Evolutionary conservation across 768 basidiomycete species (phyloP).

Genomic region (Suillus bovinus): DNA sequence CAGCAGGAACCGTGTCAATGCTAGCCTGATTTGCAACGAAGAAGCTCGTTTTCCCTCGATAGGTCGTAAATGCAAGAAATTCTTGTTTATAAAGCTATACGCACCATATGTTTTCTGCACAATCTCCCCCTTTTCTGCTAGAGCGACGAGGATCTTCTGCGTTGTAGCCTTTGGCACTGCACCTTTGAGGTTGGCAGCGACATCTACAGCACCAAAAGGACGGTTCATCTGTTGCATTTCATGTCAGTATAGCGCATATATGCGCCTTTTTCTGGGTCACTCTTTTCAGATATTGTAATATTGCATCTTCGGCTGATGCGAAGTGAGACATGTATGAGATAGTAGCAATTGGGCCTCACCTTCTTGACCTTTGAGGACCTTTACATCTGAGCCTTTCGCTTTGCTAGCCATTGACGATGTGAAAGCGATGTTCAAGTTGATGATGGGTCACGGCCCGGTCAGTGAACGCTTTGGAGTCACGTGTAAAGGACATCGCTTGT

Average conservation of each 20-base stretch:
- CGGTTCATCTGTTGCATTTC: slow-evolving; percentile 71
- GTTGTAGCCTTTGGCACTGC: slow-evolving; percentile 81
- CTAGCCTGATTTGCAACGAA: slow-evolving; percentile 84
- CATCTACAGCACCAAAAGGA: slow-evolving; percentile 92
- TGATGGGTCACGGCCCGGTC: not conserved
- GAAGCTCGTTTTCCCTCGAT: slow-evolving; percentile 77
- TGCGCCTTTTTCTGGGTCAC: slow-evolving; percentile 35
- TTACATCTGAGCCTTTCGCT: slow-evolving; percentile 49
- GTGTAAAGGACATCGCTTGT: not conserved
- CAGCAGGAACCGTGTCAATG: slow-evolving; percentile 61
- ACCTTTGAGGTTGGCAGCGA: slow-evolving; percentile 88
- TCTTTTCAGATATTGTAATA: slow-evolving; percentile 78
- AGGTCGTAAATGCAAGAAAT: slow-evolving; percentile 5
- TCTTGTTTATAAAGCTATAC: slow-evolving; percentile 17
- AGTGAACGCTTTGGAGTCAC: not conserved
- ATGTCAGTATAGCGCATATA: slow-evolving; percentile 13
- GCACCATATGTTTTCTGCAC: slow-evolving; percentile 83
- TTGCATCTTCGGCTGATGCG: slow-evolving; percentile 64
- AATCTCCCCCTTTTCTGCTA: slow-evolving; percentile 85
- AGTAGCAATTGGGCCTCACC: slow-evolving; percentile 36
- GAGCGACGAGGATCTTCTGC: slow-evolving; percentile 77
- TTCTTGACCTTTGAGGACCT: slow-evolving; percentile 75
- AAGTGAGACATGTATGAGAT: not conserved
- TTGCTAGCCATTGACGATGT: slow-evolving; percentile 42
- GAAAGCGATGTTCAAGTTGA: not conserved